phyloP scores from a whole-genome alignment of 129 eudicot genomes.

The Chrysanthemum seticuspe region DNA sequence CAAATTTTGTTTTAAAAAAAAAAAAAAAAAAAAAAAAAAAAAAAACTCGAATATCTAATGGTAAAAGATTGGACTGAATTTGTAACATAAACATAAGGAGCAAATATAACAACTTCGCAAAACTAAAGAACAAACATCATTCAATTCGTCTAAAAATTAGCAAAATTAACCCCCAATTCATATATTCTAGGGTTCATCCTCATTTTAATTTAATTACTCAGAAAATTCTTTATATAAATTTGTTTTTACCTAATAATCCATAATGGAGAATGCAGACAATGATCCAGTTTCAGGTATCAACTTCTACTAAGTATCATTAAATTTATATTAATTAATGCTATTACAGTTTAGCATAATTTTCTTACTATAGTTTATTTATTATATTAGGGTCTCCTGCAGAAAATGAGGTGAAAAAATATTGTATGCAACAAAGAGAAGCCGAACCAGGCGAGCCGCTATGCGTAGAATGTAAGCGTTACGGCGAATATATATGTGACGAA shows the following conservation, averaged over 20 bases:
- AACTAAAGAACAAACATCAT: neutral
- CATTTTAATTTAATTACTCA: no score
- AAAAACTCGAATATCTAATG: no score
- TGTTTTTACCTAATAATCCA: no score
- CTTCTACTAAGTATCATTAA: no score
- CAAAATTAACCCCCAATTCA: conserved; percentile 11
- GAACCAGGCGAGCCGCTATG: conserved; percentile 83
- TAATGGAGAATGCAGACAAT: conserved; percentile 21
- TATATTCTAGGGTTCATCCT: conserved; percentile 24
- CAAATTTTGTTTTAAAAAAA: neutral
- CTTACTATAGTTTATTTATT: neutral
- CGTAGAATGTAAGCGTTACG: conserved; percentile 78
- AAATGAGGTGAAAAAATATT: conserved; percentile 70
- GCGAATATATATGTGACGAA: conserved; percentile 96
- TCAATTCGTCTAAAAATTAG: neutral
- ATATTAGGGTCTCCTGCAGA: conserved; percentile 36
- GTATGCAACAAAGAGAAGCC: conserved; percentile 96
- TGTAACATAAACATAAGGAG: no score
- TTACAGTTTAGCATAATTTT: no score
- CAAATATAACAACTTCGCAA: neutral
- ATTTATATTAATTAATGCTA: no score
- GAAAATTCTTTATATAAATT: no score
- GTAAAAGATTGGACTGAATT: no score
- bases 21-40: no score
- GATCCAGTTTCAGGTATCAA: conserved; percentile 8